These are phyloP conservation scores for Phialophora macrospora DNA, from an alignment of 2,329 filamentous ascomycete genomes.

Conservation along the genomic window DNA sequence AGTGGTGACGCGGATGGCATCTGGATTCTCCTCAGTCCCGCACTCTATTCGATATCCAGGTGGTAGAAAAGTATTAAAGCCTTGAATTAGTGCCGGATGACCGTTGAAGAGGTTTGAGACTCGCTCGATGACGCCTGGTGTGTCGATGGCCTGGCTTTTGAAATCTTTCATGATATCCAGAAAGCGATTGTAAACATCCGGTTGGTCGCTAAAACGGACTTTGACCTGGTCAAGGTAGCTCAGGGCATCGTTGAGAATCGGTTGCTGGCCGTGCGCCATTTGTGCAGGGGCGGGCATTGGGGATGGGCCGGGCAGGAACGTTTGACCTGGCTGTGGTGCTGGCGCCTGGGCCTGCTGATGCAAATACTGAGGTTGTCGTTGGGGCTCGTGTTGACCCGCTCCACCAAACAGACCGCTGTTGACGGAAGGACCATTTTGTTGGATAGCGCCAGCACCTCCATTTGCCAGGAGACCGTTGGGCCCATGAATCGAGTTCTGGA, in stretches of 20 bases:
- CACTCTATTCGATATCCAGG: slow-evolving; percentile 97
- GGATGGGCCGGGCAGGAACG: slow-evolving; percentile 50
- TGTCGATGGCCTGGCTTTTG: slow-evolving; percentile 97
- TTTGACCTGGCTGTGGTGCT: slow-evolving; percentile 57
- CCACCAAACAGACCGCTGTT: slow-evolving; percentile 62
- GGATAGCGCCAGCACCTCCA: slow-evolving; percentile 63
- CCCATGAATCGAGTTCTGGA: slow-evolving; percentile 82
- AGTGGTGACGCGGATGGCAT: slow-evolving; percentile 94
- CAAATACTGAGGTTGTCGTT: slow-evolving; percentile 60
- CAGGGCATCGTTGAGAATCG: slow-evolving; percentile 81
- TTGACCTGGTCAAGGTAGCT: slow-evolving; percentile 99
- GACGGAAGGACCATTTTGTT: slow-evolving; percentile 61
- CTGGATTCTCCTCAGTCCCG: slow-evolving; percentile 88
- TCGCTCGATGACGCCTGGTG: slow-evolving; percentile 93
- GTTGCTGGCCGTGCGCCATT: slow-evolving; percentile 78
- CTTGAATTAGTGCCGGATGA: slow-evolving; percentile 92
- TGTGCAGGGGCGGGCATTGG: slow-evolving; percentile 59
- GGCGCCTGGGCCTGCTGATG: slow-evolving; percentile 61
- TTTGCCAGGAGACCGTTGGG: slow-evolving; percentile 85
- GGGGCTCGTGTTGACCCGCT: slow-evolving; percentile 56
- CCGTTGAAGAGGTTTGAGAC: slow-evolving; percentile 95
- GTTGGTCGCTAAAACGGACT: slow-evolving; percentile 94
- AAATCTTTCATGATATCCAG: slow-evolving; percentile 99
- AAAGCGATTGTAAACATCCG: slow-evolving; percentile 96
- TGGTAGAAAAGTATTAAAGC: slow-evolving; percentile 96